Percentiles rank a stretch among this genome's conserved stretches.
phyloP scores from a whole-genome alignment of 768 basidiomycete species.

The Trametes cinnabarina region DNA sequence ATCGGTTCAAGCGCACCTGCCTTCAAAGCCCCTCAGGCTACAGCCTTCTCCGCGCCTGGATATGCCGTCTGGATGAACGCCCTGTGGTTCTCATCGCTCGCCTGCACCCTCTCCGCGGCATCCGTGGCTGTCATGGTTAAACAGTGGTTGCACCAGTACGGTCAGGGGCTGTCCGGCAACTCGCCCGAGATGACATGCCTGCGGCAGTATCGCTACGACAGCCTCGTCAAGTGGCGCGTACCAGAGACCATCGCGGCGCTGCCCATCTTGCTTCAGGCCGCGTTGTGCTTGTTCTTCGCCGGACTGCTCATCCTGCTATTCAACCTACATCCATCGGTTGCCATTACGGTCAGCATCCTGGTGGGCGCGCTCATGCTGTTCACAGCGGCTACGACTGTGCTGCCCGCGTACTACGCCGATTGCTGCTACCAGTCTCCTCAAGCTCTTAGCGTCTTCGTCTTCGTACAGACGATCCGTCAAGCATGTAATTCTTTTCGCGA shows the following conservation, averaged over 20 bases:
- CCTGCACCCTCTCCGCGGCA: constrained; percentile 23
- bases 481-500: too few relatives aligned
- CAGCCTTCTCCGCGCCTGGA: neutral
- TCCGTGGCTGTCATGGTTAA: constrained; percentile 26
- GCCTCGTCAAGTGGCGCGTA: constrained; percentile 23
- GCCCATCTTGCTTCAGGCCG: constrained; percentile 24
- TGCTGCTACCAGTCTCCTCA: constrained; percentile 21
- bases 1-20: neutral
- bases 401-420: constrained; percentile 9
- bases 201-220: constrained; percentile 26
- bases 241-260: constrained; percentile 21
- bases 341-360: neutral
- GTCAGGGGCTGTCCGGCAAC: constrained; percentile 6
- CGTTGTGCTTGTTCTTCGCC: constrained; percentile 10
- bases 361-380: neutral
- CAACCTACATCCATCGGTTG: neutral
- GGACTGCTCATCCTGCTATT: constrained; percentile 13
- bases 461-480: too few relatives aligned
- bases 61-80: constrained; percentile 22
- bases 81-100: constrained; percentile 26
- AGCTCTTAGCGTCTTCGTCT: neutral
- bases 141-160: constrained; percentile 26
- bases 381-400: neutral
- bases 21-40: neutral
- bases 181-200: constrained; percentile 17